phyloP scores from a whole-genome alignment of 129 eudicot species.

The Chrysanthemum seticuspe region DNA sequence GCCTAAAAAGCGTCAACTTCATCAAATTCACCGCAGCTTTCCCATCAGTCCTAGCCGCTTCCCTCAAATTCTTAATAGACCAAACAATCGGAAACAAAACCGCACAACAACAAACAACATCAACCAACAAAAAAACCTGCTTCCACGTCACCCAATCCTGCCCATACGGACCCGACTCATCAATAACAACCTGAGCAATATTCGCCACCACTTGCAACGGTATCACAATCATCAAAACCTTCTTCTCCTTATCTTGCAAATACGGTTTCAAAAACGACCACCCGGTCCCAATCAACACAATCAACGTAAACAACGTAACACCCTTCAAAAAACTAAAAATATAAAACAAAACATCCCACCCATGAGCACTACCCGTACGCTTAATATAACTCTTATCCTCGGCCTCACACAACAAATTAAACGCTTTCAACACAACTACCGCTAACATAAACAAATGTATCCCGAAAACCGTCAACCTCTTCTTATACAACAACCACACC shows the following conservation, averaged over 20 bases:
- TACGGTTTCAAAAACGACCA: conserved; percentile 90
- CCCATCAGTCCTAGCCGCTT: conserved; percentile 82
- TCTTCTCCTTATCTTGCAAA: conserved; percentile 80
- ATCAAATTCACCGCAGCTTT: conserved; percentile 84
- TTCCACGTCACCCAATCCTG: conserved; percentile 87
- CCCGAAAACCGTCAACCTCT: conserved; percentile 46
- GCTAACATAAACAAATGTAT: conserved; percentile 89
- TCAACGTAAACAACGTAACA: conserved; percentile 63
- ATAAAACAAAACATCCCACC: conserved; percentile 89
- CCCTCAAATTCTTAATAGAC: conserved; percentile 81
- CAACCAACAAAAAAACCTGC: conserved; percentile 73
- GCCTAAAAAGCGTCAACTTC: conserved; percentile 77
- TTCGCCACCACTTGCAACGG: conserved; percentile 81
- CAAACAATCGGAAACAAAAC: conserved; percentile 88
- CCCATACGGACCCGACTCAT: conserved; percentile 72
- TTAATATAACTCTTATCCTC: conserved; percentile 80
- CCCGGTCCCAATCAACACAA: conserved; percentile 85
- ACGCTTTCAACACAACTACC: conserved; percentile 62
- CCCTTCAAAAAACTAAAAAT: conserved; percentile 78
- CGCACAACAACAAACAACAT: conserved; percentile 81
- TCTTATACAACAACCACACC: conserved; percentile 55
- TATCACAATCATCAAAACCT: conserved; percentile 86
- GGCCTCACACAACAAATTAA: conserved; percentile 75
- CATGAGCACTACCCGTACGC: conserved; percentile 76
- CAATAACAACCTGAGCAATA: conserved; percentile 74